These are phyloP conservation scores for Arthrobotrys iridis DNA, from an alignment of 2,329 filamentous ascomycete species.

Conservation along the genomic window DNA sequence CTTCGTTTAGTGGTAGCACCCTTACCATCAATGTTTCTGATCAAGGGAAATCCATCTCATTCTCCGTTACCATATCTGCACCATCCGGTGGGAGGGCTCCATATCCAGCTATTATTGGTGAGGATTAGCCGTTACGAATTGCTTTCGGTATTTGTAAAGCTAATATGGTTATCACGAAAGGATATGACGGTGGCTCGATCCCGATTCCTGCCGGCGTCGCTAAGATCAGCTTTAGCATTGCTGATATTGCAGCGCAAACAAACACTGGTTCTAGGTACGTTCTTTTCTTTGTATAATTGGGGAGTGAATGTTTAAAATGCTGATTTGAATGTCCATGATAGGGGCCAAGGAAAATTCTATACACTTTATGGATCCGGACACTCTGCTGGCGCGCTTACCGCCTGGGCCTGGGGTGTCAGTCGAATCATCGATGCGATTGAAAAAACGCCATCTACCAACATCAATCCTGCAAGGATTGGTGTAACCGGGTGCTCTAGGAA, in stretches of 20 bases:
- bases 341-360: slow-evolving; percentile 70
- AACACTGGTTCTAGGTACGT: slow-evolving; percentile 60
- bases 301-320: not conserved
- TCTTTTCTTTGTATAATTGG: not conserved
- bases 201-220: slow-evolving; percentile 68
- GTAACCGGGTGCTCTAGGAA: slow-evolving; percentile 73
- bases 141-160: not conserved
- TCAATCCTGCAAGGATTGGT: slow-evolving; percentile 66
- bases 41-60: slow-evolving; percentile 64
- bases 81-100: slow-evolving; percentile 62
- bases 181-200: slow-evolving; percentile 67
- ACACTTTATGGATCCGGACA: slow-evolving; percentile 68
- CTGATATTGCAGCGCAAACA: slow-evolving; percentile 68
- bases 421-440: slow-evolving; percentile 71
- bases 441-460: slow-evolving; percentile 64
- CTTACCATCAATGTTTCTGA: slow-evolving; percentile 64
- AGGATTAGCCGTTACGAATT: not conserved
- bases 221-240: slow-evolving; percentile 70
- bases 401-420: slow-evolving; percentile 73
- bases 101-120: slow-evolving; percentile 55
- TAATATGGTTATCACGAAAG: not conserved
- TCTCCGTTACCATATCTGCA: slow-evolving; percentile 64
- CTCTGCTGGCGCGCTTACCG: slow-evolving; percentile 69
- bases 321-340: slow-evolving; percentile 55
- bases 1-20: slow-evolving; percentile 63